These are phyloP conservation scores for Plectosphaerella sp. DNA, from an alignment of 2,329 filamentous ascomycete genomes.

Conservation along the genomic window DNA sequence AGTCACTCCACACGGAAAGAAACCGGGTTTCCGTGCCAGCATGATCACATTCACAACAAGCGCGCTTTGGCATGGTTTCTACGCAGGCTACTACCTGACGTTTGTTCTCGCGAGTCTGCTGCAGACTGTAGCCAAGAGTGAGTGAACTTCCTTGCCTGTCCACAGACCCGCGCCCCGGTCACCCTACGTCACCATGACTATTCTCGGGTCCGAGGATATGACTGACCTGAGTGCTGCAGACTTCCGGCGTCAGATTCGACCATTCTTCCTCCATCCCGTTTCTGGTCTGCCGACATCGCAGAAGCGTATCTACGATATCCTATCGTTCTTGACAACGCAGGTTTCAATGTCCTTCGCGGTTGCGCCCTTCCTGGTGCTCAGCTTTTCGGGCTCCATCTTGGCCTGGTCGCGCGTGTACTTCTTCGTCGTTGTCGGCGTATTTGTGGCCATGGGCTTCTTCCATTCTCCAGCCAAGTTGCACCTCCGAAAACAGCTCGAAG, in stretches of 20 bases:
- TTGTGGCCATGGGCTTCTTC: constrained; percentile 67
- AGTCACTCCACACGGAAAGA: constrained; percentile 91
- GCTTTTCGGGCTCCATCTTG: constrained; percentile 62
- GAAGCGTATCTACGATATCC: constrained; percentile 84
- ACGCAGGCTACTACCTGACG: constrained; percentile 89
- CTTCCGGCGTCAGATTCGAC: constrained; percentile 81
- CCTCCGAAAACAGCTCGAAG: constrained; percentile 55
- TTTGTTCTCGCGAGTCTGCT: constrained; percentile 89
- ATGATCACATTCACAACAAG: constrained; percentile 92
- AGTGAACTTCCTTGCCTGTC: constrained; percentile 27
- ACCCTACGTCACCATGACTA: neutral
- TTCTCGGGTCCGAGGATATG: constrained; percentile 1
- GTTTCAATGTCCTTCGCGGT: constrained; percentile 78
- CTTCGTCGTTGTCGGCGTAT: constrained; percentile 70
- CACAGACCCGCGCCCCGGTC: neutral
- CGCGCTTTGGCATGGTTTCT: constrained; percentile 97
- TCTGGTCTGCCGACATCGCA: constrained; percentile 61
- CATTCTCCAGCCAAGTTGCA: constrained; percentile 67
- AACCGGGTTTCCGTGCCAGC: constrained; percentile 92
- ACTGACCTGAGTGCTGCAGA: constrained; percentile 45
- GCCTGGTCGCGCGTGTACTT: constrained; percentile 89
- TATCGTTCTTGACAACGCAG: constrained; percentile 73
- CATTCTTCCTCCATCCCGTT: constrained; percentile 83
- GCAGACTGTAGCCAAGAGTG: constrained; percentile 92
- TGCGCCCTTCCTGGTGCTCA: constrained; percentile 80